Evolutionary conservation across 495 filamentous ascomycete species (phyloP), one percentile per base, ranked within the genome.

Genomic region (Glarea lozoyensis): DNA sequence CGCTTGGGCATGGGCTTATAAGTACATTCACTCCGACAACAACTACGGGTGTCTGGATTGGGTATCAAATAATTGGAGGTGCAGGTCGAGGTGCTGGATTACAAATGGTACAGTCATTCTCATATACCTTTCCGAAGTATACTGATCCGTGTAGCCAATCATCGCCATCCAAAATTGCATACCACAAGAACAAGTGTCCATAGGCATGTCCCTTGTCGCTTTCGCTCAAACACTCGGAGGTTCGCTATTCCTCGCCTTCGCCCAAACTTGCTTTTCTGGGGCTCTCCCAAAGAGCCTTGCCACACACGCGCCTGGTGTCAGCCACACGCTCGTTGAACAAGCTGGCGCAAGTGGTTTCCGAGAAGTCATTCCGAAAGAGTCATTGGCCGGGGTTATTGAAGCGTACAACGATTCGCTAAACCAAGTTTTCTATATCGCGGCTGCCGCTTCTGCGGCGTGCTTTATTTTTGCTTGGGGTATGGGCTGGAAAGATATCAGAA

Each of bases 401-500:
- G 81, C 84, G 0, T 94, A 88, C 56, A 88, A 84, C 45, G 58
- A 71, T 13, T 73, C 82, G 0, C 51, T 94, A 19, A 75, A 69
- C 2, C 54, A 75, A 38, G 72, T 76, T 0, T 94, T 82, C 59
- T 75, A 81, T 43, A 78, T 88, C 0, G 67, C 70, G 49, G 66
- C 81, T n/a, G 81, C 78, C 0, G 68, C 84, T 60, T 65, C 69
- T 5, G 70, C 67, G 9, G 30, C 82, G 0, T 70, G 73, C 4
- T 62, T 85, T 2, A 12, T 88, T 32, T 82, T 75, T 1, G 65
- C 71, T 1, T 47, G 72, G 3, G 63, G 69, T 7, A 64, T 87
- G 4, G 75, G 89, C 61, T 93, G 86, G 87, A 73, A 70, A 48
- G 81, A 73, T 30, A 83, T 94, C 13, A 89, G 88, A 68, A n/a